These are phyloP conservation scores for Neckera pumila DNA, from an alignment of 225 moss, liverwort and hornwort species.

Conservation along the genomic window DNA sequence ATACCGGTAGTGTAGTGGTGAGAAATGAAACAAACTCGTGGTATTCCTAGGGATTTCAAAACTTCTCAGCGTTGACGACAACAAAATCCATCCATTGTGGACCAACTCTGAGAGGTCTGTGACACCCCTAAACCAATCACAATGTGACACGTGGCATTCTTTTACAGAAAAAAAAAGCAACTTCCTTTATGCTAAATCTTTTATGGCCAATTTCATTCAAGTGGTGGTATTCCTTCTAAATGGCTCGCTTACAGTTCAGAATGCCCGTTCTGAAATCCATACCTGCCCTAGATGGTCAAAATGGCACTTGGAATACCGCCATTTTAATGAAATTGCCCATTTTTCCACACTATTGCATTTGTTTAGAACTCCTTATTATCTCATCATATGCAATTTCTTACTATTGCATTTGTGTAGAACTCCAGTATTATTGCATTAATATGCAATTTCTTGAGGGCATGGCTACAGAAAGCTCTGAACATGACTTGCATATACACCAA, in stretches of 20 bases:
- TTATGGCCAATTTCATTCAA: no score
- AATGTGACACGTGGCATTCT: neutral
- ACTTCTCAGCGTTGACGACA: no score
- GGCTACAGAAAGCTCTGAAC: neutral
- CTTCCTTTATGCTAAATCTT: neutral
- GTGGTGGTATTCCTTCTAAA: no score
- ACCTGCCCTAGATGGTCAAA: no score
- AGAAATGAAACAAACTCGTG: no score
- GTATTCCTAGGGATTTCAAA: no score
- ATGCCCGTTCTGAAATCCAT: no score
- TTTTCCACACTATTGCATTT: neutral
- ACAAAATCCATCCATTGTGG: neutral
- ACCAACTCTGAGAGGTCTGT: neutral
- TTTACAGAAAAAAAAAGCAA: neutral
- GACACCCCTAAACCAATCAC: neutral
- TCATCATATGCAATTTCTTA: neutral
- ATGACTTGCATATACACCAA: neutral
- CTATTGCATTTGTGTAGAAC: neutral
- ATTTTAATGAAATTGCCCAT: no score
- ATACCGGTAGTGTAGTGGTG: no score
- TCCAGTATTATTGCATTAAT: accelerated
- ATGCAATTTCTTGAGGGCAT: neutral
- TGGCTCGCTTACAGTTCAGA: no score
- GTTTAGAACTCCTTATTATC: neutral
- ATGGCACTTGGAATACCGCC: no score